Evolutionary conservation across 2,329 filamentous ascomycete genomes (phyloP).

Genomic region (Fusarium coffeatum): DNA sequence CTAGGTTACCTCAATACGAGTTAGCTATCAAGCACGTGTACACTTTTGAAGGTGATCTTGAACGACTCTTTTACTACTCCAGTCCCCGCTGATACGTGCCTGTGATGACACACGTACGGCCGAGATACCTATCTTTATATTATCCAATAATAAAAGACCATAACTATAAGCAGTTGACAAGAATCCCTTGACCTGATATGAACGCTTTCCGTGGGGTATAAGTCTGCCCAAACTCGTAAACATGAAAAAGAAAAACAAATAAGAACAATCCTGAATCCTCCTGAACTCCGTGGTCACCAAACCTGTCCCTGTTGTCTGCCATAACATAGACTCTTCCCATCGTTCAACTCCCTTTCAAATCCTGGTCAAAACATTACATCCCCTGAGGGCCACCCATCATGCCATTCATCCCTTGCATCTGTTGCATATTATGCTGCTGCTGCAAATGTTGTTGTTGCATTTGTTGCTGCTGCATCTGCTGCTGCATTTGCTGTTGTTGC

Average conservation of each 20-base stretch:
- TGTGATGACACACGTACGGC: constrained; percentile 10
- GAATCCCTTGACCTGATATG: constrained; percentile 35
- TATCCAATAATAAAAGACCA: constrained; percentile 27
- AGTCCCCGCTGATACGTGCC: not conserved
- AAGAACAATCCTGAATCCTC: constrained; percentile 22
- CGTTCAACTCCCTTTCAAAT: not conserved
- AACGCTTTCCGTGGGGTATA: constrained; percentile 51
- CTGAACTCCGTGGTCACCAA: constrained; percentile 38
- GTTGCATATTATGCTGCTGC: constrained; percentile 47
- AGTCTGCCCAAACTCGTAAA: constrained; percentile 43
- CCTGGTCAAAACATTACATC: constrained; percentile 51
- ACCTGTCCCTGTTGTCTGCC: constrained; percentile 18
- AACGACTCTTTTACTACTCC: not conserved
- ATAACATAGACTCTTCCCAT: constrained; percentile 19
- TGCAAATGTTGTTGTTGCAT: constrained; percentile 40
- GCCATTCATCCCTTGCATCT: constrained; percentile 50
- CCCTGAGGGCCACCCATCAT: constrained; percentile 65
- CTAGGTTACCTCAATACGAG: not conserved
- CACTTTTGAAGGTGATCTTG: not conserved
- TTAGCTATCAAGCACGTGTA: not conserved
- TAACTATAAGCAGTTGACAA: constrained; percentile 22
- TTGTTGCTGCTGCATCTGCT: constrained; percentile 49
- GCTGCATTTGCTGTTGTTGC: constrained; percentile 42
- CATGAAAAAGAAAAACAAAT: constrained; percentile 19
- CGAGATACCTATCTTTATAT: constrained; percentile 8